Conservation (phyloP, 2,329 filamentous ascomycete species). For the Aspergillus floridensis region DNA sequence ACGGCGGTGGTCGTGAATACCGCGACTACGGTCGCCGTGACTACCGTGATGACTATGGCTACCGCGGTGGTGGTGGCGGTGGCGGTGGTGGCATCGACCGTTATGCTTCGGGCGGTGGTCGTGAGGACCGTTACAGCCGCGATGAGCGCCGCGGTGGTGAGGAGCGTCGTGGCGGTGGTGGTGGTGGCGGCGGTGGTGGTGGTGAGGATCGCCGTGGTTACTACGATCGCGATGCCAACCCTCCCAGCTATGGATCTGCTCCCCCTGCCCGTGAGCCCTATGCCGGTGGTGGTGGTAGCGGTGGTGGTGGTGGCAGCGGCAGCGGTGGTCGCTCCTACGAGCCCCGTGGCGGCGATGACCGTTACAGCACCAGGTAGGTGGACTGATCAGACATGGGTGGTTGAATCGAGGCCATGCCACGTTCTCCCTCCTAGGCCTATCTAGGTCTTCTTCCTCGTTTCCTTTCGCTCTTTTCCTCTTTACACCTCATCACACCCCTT, state of each 20-base stretch:
- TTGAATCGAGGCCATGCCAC: constrained; percentile 18
- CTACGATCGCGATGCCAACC: constrained; percentile 55
- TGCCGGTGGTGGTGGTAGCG: constrained; percentile 18
- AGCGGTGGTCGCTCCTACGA: constrained; percentile 37
- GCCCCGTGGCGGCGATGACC: constrained; percentile 35
- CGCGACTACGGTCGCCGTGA: constrained; percentile 52
- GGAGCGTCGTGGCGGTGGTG: constrained; percentile 46
- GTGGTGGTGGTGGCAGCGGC: constrained; percentile 19
- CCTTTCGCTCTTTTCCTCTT: constrained; percentile 14
- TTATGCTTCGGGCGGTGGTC: constrained; percentile 41
- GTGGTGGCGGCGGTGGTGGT: constrained; percentile 48
- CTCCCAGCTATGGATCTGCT: constrained; percentile 43
- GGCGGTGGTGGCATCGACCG: constrained; percentile 44
- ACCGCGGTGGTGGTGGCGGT: constrained; percentile 39
- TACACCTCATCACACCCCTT: background rate
- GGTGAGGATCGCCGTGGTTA: constrained; percentile 52
- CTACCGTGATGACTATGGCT: constrained; percentile 43
- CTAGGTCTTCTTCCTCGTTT: constrained; percentile 19
- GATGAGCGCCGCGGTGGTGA: constrained; percentile 50
- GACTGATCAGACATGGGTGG: constrained; percentile 22
- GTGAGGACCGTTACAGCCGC: constrained; percentile 44
- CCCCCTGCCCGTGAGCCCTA: constrained; percentile 39
- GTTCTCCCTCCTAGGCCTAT: constrained; percentile 17
- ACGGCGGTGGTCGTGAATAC: constrained; percentile 43
- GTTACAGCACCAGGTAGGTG: constrained; percentile 44